A percentile compares a stretch with the other conserved stretches of the same genome.
These are phyloP conservation scores for Trypanosoma scelopori DNA, from an alignment of 208 protist genomes.

Conservation along the genomic window DNA sequence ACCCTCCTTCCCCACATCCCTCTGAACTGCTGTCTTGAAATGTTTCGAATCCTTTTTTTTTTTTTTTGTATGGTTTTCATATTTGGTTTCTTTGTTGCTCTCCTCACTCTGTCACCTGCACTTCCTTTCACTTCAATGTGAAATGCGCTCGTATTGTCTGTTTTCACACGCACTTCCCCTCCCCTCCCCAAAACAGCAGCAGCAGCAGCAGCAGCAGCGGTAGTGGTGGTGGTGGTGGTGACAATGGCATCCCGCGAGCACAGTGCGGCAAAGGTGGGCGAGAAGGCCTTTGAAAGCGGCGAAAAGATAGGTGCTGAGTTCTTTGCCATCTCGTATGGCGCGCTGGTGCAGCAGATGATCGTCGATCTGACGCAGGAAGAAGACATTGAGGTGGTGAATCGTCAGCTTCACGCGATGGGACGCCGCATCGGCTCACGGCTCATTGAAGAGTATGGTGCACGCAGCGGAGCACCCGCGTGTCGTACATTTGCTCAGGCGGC, in stretches of 20 bases:
- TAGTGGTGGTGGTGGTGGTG: neutral
- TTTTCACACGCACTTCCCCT: neutral
- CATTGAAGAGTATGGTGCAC: constrained; percentile 97
- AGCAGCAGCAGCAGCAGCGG: neutral
- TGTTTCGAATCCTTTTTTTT: neutral
- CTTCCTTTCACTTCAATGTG: neutral
- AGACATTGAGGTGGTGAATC: constrained; percentile 94
- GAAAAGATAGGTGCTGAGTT: constrained; percentile 94
- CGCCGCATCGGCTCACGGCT: constrained; percentile 96
- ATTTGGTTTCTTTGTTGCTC: neutral
- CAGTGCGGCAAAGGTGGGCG: constrained; percentile 50
- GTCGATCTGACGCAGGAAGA: constrained; percentile 92
- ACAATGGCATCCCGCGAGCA: constrained; percentile 10
- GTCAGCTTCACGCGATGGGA: constrained; percentile 95
- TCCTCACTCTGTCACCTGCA: neutral
- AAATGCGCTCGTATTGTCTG: neutral
- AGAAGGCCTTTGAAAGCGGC: constrained; percentile 63
- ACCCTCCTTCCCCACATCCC: too few species aligned
- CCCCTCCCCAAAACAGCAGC: neutral
- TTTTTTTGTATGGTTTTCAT: neutral
- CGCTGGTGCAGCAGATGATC: constrained; percentile 95
- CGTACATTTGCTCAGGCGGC: constrained; percentile 93
- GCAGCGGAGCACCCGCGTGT: constrained; percentile 81
- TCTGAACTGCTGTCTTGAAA: neutral
- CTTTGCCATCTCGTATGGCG: constrained; percentile 97